phyloP scores from a whole-genome alignment of 257 asterid genomes.

The Nicotiana paniculata region DNA sequence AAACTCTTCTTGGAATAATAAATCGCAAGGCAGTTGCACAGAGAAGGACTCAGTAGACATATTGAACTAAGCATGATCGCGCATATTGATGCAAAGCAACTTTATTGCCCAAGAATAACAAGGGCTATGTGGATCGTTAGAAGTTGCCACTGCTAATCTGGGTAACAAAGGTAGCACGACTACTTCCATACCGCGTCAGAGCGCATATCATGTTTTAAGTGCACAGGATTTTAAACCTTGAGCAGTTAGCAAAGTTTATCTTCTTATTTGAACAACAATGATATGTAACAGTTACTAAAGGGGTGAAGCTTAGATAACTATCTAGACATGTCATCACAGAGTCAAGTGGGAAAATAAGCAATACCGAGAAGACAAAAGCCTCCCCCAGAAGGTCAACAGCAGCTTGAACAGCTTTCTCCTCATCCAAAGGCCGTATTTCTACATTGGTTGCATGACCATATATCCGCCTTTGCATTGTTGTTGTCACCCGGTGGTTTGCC shows the following conservation, averaged over 20 bases:
- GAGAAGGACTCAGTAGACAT: neutral
- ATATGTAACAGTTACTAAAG: neutral
- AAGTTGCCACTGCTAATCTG: neutral
- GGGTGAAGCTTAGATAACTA: neutral
- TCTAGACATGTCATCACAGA: constrained; percentile 6
- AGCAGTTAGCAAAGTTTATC: neutral
- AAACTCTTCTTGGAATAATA: neutral
- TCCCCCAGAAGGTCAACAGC: constrained; percentile 94
- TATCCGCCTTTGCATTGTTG: constrained; percentile 84
- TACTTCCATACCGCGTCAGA: neutral
- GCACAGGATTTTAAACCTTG: neutral
- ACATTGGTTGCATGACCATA: constrained; percentile 93
- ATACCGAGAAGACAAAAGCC: constrained; percentile 74
- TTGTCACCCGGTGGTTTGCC: constrained; percentile 87
- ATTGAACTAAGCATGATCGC: neutral
- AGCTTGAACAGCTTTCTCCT: constrained; percentile 96
- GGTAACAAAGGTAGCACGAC: neutral
- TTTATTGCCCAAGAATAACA: neutral
- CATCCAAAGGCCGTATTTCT: constrained; percentile 89
- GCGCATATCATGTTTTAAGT: neutral
- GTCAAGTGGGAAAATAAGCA: constrained; percentile 10
- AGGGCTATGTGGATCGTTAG: neutral
- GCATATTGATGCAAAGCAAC: neutral
- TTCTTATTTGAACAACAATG: neutral
- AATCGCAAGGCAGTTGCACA: neutral